Percentiles rank a stretch among this genome's conserved stretches.
phyloP scores from a whole-genome alignment of 257 asterid genomes.

The Nicotiana undulata region DNA sequence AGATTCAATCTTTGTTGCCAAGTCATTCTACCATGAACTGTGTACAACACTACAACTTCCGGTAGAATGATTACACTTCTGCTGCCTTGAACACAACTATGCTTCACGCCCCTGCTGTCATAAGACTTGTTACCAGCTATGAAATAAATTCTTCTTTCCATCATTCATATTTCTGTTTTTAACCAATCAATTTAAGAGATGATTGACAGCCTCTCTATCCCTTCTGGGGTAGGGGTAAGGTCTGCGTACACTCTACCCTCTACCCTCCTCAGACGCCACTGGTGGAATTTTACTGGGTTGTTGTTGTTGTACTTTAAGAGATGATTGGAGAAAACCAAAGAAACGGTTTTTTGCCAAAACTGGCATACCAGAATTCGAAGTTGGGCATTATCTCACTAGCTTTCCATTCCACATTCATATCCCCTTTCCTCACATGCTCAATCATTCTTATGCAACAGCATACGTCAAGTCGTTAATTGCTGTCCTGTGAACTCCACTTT shows the following conservation, averaged over 20 bases:
- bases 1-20: not conserved
- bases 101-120: not conserved
- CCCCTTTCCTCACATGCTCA: not conserved
- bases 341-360: not conserved
- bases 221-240: too few relatives aligned
- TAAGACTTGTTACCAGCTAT: not conserved
- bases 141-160: not conserved
- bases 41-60: not conserved
- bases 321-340: not conserved
- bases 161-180: not conserved
- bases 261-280: too few relatives aligned
- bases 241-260: too few relatives aligned
- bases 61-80: not conserved
- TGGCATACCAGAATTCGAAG: not conserved
- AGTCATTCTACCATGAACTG: not conserved
- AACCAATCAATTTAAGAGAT: not conserved
- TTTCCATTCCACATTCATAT: not conserved
- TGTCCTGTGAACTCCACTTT: not conserved
- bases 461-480: not conserved
- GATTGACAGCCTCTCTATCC: too few relatives aligned
- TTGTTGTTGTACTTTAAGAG: too few relatives aligned
- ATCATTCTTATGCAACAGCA: not conserved
- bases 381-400: not conserved
- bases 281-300: too few relatives aligned
- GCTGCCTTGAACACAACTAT: not conserved